phyloP scores from a whole-genome alignment of 768 basidiomycete genomes.

The Scleroderma citrinum region DNA sequence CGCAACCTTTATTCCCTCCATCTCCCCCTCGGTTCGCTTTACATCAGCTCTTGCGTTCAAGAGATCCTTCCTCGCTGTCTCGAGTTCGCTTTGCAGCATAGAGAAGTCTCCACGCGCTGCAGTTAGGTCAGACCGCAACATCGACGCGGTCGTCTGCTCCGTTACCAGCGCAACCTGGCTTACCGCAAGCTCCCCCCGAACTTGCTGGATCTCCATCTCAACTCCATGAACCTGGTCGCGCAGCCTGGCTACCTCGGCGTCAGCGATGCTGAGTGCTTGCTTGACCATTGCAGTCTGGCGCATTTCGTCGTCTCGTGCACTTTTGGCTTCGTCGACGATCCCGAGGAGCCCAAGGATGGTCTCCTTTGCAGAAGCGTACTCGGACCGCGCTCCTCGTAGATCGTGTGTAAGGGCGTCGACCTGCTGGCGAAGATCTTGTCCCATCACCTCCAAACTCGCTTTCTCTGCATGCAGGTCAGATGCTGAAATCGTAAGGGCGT shows the following conservation, averaged over 20 bases:
- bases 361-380: conserved; percentile 3
- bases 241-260: conserved; percentile 2
- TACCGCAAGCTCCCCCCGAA: conserved; percentile 4
- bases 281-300: not conserved
- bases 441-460: not conserved
- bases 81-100: not conserved
- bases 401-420: not conserved
- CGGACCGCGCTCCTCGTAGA: not conserved
- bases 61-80: conserved; percentile 10
- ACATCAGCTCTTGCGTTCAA: conserved; percentile 4
- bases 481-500: not conserved
- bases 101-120: not conserved
- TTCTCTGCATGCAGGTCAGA: not conserved
- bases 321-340: conserved; percentile 4
- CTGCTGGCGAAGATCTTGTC: not conserved
- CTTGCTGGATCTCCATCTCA: conserved; percentile 4
- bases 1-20: conserved; percentile 23
- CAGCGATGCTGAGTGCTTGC: not conserved
- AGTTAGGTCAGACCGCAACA: conserved; percentile 3
- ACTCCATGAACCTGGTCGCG: conserved; percentile 2
- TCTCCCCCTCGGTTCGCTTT: conserved; percentile 29
- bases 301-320: conserved; percentile 4
- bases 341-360: conserved; percentile 6
- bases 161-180: not conserved
- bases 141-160: conserved; percentile 1